Percentiles rank a stretch among this genome's conserved stretches.
Conservation (phyloP, 140 eudicot species). For the Senecio squalidus region DNA sequence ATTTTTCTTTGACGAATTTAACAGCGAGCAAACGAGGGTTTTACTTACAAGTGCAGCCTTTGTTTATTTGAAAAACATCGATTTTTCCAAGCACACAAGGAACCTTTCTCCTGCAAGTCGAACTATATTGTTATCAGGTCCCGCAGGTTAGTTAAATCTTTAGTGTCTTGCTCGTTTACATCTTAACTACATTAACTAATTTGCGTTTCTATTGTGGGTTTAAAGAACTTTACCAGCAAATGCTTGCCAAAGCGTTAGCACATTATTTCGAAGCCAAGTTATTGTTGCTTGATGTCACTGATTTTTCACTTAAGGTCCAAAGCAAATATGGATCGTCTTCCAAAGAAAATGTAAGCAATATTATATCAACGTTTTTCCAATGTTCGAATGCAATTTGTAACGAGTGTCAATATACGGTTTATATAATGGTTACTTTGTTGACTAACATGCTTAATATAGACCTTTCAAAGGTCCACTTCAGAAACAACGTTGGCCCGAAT, state of each 20-base stretch:
- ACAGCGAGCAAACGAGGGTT: slow-evolving; percentile 88
- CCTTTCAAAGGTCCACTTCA: slow-evolving; percentile 62
- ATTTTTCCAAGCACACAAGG: slow-evolving; percentile 75
- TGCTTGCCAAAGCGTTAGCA: slow-evolving; percentile 95
- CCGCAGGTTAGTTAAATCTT: slow-evolving; percentile 51
- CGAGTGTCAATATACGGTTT: neutral
- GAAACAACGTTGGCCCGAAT: slow-evolving; percentile 66
- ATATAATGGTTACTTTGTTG: neutral
- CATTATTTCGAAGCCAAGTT: slow-evolving; percentile 84
- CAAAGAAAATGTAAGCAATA: slow-evolving; percentile 58
- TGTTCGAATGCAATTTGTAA: neutral
- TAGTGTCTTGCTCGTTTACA: neutral
- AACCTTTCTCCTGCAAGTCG: slow-evolving; percentile 96
- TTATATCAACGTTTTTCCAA: neutral
- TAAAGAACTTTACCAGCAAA: slow-evolving; percentile 84
- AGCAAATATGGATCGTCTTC: slow-evolving; percentile 70
- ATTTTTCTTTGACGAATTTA: neutral
- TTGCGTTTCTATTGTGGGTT: neutral
- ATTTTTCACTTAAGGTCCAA: slow-evolving; percentile 87
- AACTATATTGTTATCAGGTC: slow-evolving; percentile 91
- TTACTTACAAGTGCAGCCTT: slow-evolving; percentile 89
- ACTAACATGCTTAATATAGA: slow-evolving; percentile 39
- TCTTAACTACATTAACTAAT: slow-evolving; percentile 6
- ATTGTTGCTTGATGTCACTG: slow-evolving; percentile 70
- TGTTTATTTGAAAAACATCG: slow-evolving; percentile 63